A percentile compares a stretch with the other conserved stretches of the same genome.
Evolutionary conservation across 352 stramenopile genomes (phyloP).

Genomic region (Phytophthora pseudosyringae): DNA sequence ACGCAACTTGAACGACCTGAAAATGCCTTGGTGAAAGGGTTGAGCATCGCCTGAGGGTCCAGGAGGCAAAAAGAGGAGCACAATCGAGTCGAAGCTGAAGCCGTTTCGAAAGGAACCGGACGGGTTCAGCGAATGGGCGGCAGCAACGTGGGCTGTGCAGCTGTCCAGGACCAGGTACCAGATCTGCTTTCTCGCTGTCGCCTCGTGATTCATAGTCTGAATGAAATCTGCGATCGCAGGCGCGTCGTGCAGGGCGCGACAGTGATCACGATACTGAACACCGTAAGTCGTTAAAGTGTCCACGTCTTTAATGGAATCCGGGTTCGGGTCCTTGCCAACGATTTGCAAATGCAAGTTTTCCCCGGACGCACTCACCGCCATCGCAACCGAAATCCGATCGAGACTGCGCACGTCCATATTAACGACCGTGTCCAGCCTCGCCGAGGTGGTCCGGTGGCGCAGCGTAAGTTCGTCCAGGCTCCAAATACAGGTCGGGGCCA

Average conservation of each 20-base stretch:
- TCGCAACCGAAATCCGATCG: conserved; percentile 58
- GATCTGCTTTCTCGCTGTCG: conserved; percentile 57
- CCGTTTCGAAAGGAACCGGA: conserved; percentile 61
- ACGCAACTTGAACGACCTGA: conserved; percentile 62
- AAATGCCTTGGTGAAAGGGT: conserved; percentile 67
- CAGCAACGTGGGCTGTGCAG: conserved; percentile 67
- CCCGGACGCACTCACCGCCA: conserved; percentile 65
- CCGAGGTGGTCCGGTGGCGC: conserved; percentile 52
- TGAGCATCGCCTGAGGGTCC: conserved; percentile 45
- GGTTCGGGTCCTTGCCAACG: conserved; percentile 50
- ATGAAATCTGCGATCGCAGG: conserved; percentile 60
- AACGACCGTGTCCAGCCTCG: conserved; percentile 40
- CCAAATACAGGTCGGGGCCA: conserved; percentile 71
- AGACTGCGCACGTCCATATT: conserved; percentile 58
- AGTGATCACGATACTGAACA: conserved; percentile 53
- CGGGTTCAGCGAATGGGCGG: conserved; percentile 64
- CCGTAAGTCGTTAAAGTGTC: conserved; percentile 43
- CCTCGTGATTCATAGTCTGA: conserved; percentile 65
- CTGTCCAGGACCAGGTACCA: conserved; percentile 79
- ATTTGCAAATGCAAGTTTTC: conserved; percentile 73
- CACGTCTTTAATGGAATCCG: conserved; percentile 46
- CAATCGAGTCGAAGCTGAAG: conserved; percentile 70
- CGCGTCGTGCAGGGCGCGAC: conserved; percentile 60
- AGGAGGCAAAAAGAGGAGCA: conserved; percentile 70
- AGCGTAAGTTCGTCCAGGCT: conserved; percentile 69